These are phyloP conservation scores for Eucalyptus polybractea DNA, from an alignment of 345 rosid species.

Conservation along the genomic window DNA sequence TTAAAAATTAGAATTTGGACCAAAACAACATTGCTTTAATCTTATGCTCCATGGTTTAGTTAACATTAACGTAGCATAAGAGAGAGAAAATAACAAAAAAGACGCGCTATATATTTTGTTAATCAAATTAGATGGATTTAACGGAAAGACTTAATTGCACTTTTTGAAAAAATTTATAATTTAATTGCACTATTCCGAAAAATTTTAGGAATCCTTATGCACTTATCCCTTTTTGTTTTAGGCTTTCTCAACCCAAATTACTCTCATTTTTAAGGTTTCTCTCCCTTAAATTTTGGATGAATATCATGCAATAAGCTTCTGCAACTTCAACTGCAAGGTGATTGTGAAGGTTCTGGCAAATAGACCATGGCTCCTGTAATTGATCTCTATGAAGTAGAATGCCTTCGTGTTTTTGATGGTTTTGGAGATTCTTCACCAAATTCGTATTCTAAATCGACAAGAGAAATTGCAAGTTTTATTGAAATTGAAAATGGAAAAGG, in stretches of 20 bases:
- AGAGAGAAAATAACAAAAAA: not conserved
- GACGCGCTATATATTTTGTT: not conserved
- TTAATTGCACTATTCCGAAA: not conserved
- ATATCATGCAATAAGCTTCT: not conserved
- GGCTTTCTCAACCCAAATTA: not conserved
- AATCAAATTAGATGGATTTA: not conserved
- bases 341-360: not conserved
- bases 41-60: not conserved
- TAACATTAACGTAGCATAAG: not conserved
- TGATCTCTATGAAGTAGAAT: not conserved
- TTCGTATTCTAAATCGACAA: not conserved
- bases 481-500: not conserved
- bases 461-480: not conserved
- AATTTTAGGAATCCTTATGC: not conserved
- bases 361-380: not conserved
- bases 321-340: not conserved
- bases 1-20: not conserved
- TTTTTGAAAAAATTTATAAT: too few species aligned
- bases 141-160: too few species aligned
- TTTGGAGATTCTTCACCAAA: not conserved
- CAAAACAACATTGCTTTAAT: not conserved
- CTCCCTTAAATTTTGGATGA: not conserved
- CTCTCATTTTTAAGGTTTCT: not conserved
- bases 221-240: not conserved
- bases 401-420: not conserved